Evolutionary conservation across 2,329 filamentous ascomycete genomes (phyloP), one percentile per base, ranked within the genome.

Genomic region (Erysiphe pulchra): DNA sequence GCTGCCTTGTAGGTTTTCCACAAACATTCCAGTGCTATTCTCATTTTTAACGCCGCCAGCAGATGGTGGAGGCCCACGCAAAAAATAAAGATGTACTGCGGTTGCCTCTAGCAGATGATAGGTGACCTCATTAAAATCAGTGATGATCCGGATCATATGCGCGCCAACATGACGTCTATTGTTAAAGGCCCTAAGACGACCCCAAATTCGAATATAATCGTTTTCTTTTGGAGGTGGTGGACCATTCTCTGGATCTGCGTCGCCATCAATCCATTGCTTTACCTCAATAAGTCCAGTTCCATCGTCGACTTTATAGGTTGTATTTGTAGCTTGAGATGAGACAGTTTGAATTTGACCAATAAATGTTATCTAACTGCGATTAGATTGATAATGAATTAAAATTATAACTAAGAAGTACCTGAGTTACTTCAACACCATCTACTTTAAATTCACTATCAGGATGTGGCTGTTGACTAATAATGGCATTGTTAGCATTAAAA

Each of bases 221-320:
- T 87, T 80, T 51, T 74, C 69, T 53, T 82, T 73, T 50, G 71
- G 69, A 17, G 65, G 59, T 51, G 67, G 68, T 37, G 66, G 28
- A 60, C 56, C 14, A 61, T 60, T n/a, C 63, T 37, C 62, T 34
- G 63, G 58, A 16, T 58, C 58, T 10, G 60, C 60, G 56, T 61
- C 60, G 6, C 61, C 60, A 33, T 69, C 66, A 47, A 81, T 69
- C 80, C 81, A 92, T 60, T 80, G 77, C 66, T 90, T 92, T 53
- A 84, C 86, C 62, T 98, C 92, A 55, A 94, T 78, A 50, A 77
- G 70, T 49, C 84, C 86, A 1, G 92, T 98, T 59, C 90, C 90
- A 62, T 98, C 90, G 63, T 98, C 90, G 55, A 98, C 67, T 56
- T 78, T 81, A 70, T 92, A 92, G 41, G 83, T 93, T 53, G 85